phyloP scores from a whole-genome alignment of 2,329 filamentous ascomycete genomes.

The Clarireedia hainanense region DNA sequence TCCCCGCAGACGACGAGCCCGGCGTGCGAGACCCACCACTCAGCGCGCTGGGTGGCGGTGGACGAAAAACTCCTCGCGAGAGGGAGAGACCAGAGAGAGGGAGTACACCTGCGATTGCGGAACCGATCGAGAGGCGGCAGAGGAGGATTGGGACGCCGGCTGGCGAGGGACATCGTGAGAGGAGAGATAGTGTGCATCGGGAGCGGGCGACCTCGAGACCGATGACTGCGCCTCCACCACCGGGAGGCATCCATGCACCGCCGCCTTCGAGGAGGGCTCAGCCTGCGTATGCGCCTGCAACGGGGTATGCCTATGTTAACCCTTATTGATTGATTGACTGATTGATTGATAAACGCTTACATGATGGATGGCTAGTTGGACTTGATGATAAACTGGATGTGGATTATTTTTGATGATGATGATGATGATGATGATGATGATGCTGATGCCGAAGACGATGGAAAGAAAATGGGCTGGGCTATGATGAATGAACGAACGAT shows the following conservation, averaged over 20 bases:
- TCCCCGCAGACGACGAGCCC: conserved; percentile 55
- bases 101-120: conserved; percentile 11
- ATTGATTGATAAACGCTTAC: not conserved
- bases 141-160: conserved; percentile 11
- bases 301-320: conserved; percentile 13
- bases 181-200: conserved; percentile 10
- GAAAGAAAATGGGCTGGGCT: too few species aligned
- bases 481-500: too few species aligned
- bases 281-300: conserved; percentile 9
- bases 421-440: too few species aligned
- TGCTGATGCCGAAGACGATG: too few species aligned
- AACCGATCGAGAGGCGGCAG: conserved; percentile 10
- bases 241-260: conserved; percentile 3
- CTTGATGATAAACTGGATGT: too few species aligned
- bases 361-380: not conserved
- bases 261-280: conserved; percentile 1
- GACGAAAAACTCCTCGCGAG: conserved; percentile 21
- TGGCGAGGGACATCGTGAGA: conserved; percentile 5
- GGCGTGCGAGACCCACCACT: conserved; percentile 53
- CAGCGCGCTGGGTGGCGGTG: conserved; percentile 31
- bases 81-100: conserved; percentile 14
- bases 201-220: conserved; percentile 8
- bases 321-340: conserved; percentile 4
- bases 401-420: too few species aligned
- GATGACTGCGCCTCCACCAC: conserved; percentile 12